Evolutionary conservation across 148 eudicot species (phyloP), one percentile per base, ranked within the genome.

Genomic region (Cornus florida): DNA sequence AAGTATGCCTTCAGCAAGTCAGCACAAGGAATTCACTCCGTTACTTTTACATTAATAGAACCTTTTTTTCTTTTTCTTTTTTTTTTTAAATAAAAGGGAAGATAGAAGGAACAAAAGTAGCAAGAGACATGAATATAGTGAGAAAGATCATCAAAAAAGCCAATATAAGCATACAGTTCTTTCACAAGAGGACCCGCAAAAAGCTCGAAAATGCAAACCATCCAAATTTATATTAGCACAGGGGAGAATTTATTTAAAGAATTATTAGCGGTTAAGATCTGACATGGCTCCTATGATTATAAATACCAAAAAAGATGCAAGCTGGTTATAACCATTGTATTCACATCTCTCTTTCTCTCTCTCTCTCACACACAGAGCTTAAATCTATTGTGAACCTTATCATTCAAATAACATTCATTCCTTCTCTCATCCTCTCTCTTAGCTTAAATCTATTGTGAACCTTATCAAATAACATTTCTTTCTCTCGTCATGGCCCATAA

Each of bases 401-500:
- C 48, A 43, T 5, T 43, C 48, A 43, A 43, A 43, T 43, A 43
- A 43, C 48, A 43, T 43, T 43, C 19, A 11, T 53, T 53, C 19
- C 19, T 53, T 53, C 59, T 56, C 60, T 35, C 57, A 22, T 65
- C 48, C 48, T 43, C 35, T 46, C 74, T 50, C 62, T 10, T 32
- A 41, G 38, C n/a, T 20, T 62, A 13, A 33, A 17, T 31, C 43
- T 5, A 23, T 23, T 50, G 20, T 33, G 46, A 78, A 50, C 38
- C 24, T 19, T 76, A 57, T 20, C 17, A 3, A 74, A 78, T 22
- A 73, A 67, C 57, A 22, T 70, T 14, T 72, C 67, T 16, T 78
- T 74, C 35, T 20, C 46, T 66, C 43, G 67, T 41, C 11, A 87
- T 87, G 89, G 86, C 87, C 70, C 23, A 68, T 31, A 74, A 14